Percentiles rank a stretch among this genome's conserved stretches.
Evolutionary conservation across 2,329 filamentous ascomycete species (phyloP).

Genomic region (Teratosphaeria gauchensis): DNA sequence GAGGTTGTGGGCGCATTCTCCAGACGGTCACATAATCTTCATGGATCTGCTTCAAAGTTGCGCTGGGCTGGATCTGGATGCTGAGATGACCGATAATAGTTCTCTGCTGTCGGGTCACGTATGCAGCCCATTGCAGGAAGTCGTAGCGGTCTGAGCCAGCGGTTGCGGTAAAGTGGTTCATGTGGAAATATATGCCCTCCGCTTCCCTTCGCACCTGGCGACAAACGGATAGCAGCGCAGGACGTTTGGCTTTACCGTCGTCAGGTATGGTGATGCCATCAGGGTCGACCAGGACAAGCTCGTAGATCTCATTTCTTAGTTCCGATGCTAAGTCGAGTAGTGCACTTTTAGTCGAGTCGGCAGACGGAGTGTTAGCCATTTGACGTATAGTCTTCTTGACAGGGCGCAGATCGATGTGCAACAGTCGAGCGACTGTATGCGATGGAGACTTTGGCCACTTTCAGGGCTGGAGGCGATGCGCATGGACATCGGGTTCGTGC

Average conservation of each 20-base stretch:
- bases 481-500: not conserved
- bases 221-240: not conserved
- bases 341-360: not conserved
- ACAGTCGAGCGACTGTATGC: not conserved
- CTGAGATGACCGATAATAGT: too few relatives aligned
- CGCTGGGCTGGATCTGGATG: too few relatives aligned
- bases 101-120: not conserved
- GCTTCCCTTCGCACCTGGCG: not conserved
- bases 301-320: constrained; percentile 1
- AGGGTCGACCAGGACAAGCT: not conserved
- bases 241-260: not conserved
- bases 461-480: not conserved
- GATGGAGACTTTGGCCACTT: not conserved
- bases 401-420: not conserved
- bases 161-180: not conserved
- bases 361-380: not conserved
- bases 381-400: too few relatives aligned
- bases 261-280: not conserved
- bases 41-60: too few relatives aligned
- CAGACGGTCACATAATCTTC: too few relatives aligned
- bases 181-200: not conserved
- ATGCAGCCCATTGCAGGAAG: not conserved
- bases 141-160: not conserved
- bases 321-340: not conserved
- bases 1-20: too few relatives aligned